Percentiles rank a stretch among this genome's conserved stretches.
phyloP scores from a whole-genome alignment of 331 rosid genomes.

The Prunus yedoensis region DNA sequence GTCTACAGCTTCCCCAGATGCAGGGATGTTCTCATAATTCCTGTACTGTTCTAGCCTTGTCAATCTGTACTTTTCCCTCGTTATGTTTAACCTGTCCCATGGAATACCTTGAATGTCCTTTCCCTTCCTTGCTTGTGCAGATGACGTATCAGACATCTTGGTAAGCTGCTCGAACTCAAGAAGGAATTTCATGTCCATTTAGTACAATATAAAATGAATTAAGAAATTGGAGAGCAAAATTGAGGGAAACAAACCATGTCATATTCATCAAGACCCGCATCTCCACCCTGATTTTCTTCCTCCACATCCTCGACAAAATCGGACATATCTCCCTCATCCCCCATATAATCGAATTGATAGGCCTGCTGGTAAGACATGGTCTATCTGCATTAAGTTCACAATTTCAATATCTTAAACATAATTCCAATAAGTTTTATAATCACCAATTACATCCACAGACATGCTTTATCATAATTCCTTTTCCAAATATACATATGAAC shows the following conservation, averaged over 20 bases:
- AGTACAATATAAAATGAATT: background rate
- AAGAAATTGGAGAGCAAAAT: background rate
- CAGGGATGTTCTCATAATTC: slow-evolving; percentile 84
- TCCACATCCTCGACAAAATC: slow-evolving; percentile 48
- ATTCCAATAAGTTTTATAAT: background rate
- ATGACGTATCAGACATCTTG: slow-evolving; percentile 76
- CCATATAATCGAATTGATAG: slow-evolving; percentile 59
- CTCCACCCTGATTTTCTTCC: slow-evolving; percentile 41
- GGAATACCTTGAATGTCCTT: slow-evolving; percentile 95
- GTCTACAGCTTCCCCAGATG: slow-evolving; percentile 73
- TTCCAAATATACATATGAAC: background rate
- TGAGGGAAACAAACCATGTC: slow-evolving; percentile 44
- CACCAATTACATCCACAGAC: background rate
- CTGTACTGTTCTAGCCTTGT: slow-evolving; percentile 80
- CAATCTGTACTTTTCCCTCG: slow-evolving; percentile 69
- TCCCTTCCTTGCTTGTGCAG: slow-evolving; percentile 81
- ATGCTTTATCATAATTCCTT: background rate
- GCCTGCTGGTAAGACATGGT: slow-evolving; percentile 43
- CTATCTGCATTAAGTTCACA: slow-evolving; percentile 10
- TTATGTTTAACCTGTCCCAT: slow-evolving; percentile 76
- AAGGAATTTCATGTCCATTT: background rate
- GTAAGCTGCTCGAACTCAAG: slow-evolving; percentile 50
- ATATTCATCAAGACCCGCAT: slow-evolving; percentile 47
- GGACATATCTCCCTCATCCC: slow-evolving; percentile 52
- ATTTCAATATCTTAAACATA: background rate